Evolutionary conservation across 2,329 filamentous ascomycete species (phyloP).

Genomic region (Knoxdaviesia capensis): DNA sequence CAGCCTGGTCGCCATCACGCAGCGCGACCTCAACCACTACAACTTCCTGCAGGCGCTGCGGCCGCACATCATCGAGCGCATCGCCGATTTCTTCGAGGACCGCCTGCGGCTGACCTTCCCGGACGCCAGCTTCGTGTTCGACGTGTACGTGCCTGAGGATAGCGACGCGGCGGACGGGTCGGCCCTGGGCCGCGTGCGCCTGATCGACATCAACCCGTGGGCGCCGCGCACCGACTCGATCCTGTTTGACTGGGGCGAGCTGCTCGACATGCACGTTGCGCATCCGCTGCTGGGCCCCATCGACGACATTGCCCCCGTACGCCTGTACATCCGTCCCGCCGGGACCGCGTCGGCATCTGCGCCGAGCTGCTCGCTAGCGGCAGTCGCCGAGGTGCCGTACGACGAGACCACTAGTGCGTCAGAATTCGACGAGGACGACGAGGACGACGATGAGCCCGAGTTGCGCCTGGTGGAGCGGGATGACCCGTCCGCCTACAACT

Average conservation of each 20-base stretch:
- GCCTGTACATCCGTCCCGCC: too few relatives aligned
- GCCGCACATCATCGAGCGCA: constrained; percentile 43
- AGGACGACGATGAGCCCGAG: constrained; percentile 39
- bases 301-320: too few relatives aligned
- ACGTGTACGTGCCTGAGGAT: constrained; percentile 70
- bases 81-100: constrained; percentile 58
- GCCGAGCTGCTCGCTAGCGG: constrained; percentile 12
- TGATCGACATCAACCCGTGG: constrained; percentile 95
- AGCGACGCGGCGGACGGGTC: constrained; percentile 21
- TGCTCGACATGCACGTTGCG: constrained; percentile 51
- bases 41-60: constrained; percentile 52
- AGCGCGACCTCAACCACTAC: constrained; percentile 81
- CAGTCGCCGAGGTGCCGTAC: constrained; percentile 1
- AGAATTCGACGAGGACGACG: constrained; percentile 10
- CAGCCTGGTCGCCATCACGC: constrained; percentile 62
- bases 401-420: constrained; percentile 10
- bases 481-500: constrained; percentile 76
- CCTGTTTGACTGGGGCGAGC: constrained; percentile 76
- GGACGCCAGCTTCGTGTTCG: constrained; percentile 70
- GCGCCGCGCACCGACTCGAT: constrained; percentile 73
- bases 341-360: constrained; percentile 14
- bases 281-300: constrained; percentile 30
- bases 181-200: constrained; percentile 53
- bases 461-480: constrained; percentile 65
- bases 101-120: constrained; percentile 60